Evolutionary conservation across 2,329 filamentous ascomycete species (phyloP), one percentile per base, ranked within the genome.

Genomic region (Fusarium sp.): DNA sequence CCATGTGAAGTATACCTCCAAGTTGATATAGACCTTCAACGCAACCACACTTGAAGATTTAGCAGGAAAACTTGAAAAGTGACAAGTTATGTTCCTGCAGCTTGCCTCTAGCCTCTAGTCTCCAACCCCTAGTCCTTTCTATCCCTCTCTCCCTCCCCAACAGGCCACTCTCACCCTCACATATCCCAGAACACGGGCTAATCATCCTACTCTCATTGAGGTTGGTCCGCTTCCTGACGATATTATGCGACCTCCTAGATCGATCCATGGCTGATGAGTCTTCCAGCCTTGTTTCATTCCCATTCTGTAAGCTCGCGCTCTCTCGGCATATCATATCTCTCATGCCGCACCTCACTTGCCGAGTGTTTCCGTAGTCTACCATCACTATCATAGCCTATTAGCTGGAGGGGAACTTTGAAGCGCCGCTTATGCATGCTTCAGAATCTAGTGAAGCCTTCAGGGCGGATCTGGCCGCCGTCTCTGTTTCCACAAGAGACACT

Each of bases 341-440:
- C 52, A 30, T 39, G 25, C 51, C 48, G 41, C 22, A 44, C 50
- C 62, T 49, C 45, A 49, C 39, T 45, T 54, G 48, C 57, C 53
- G 65, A 61, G 62, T 63, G 41, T 65, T 57, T 32, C 71, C 66
- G 66, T 61, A 50, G 44, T 51, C 56, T 44, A 56, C 44, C 25
- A 64, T 61, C 40, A 59, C 54, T 60, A 67, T 56, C 52, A 61
- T 53, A 49, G 50, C 23, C 35, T 10, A 30, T 40, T 43, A 46
- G 32, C 51, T 49, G 40, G 52, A 45, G 64, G 67, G 49, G 44
- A 15, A 47, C 22, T 47, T 43, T 37, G 59, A 68, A 70, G 70
- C 63, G 71, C 68, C 71, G 73, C 73, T 75, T 73, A 76, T 77
- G 75, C 75, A 74, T 51, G 62, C 65, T 75, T 58, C 65, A 72